Evolutionary conservation across 2,329 filamentous ascomycete genomes (phyloP), one percentile per base, ranked within the genome.

Genomic region (Lasiodiplodia gonubiensis): DNA sequence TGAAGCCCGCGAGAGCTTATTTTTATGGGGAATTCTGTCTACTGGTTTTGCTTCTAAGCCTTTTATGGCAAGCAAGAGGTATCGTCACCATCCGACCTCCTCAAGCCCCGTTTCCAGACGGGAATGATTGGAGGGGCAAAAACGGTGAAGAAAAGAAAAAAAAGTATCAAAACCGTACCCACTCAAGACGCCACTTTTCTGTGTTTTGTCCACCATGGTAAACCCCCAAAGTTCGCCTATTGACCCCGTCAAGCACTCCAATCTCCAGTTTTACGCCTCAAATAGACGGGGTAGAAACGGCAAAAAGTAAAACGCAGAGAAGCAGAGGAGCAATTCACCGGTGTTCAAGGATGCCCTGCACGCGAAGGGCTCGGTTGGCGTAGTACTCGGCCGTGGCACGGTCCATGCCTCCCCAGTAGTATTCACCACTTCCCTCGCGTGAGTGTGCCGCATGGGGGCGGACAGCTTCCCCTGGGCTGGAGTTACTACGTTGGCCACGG

Each of bases 1-100:
- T 54, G 53, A 23, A 23, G 53, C 53, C 33, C 53, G 53, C 53
- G 53, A 55, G 53, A 30, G 53, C 53, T 37, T 46, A n/a, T 8
- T 14, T 23, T 55, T 54, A 8, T 55, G 14, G 30, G 23, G 21
- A 39, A 37, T n/a, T 55, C 53, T 37, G 35, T 55, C 51, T 30
- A 46, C 42, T 46, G 18, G 18, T 21, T 46, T 46, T 46, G 42
- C 42, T 46, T 46, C 42, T n/a, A 16, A 21, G n/a, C 7, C 42
- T 46, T 33, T 21, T n/a, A 21, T 21, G 42, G 42, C 42, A 46
- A 21, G n/a, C 18, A 46, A 46, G 21, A 46, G n/a, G 18, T n/a
- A 42, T 8, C 42, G 7, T 46, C 42, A 21, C 8, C 6, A 46
- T 18, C 11, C 10, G 42, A 46, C 8, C 8, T 10, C 42, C 42